Evolutionary conservation across 345 rosid genomes (phyloP), one percentile per base, ranked within the genome.

Genomic region (Arabidopsis suecica): DNA sequence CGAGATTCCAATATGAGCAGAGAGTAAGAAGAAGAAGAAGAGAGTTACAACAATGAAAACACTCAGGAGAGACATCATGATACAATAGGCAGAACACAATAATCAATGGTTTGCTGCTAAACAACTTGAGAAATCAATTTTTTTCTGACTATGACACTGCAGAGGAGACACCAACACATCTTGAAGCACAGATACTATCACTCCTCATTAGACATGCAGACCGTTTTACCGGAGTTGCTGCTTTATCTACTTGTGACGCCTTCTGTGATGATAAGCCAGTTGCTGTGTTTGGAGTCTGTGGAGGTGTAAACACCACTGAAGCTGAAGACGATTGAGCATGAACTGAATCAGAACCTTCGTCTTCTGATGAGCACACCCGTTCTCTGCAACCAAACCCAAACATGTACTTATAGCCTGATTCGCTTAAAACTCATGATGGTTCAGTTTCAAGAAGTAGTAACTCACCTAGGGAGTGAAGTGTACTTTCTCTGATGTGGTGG

Each of bases 391-490:
- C 44, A 38, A 38, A 58, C 23, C 40, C 36, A 61, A 55, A 28
- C 25, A 47, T 32, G 11, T 41, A 18, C 48, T 53, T 4, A 40
- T 48, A 18, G 36, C 48, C 11, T 68, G 38, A 60, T 60, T 37
- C 36, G 5, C 56, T 33, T 25, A 14, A 14, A 51, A 33, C 33
- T 37, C 48, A 50, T 33, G 4, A 1, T 41, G 18, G 47, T 68
- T 42, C 36, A 28, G 71, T 72, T 45, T 58, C 58, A 72, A 72
- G 3, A 10, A 45, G 38, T 28, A 61, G 32, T 28, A 54, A 71
- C 68, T 77, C 48, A 91, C 98, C 97, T 91, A 1, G 98, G 98
- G 82, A 89, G 84, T 63, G 98, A 93, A 45, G 88, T 84, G 77
- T 91, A 88, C 69, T 88, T 91, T 81, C 97, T 85, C 65, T 83